A percentile compares a stretch with the other conserved stretches of the same genome.
phyloP scores from a whole-genome alignment of 805 yeast genomes.

The Dipodascopsis uninucleata region DNA sequence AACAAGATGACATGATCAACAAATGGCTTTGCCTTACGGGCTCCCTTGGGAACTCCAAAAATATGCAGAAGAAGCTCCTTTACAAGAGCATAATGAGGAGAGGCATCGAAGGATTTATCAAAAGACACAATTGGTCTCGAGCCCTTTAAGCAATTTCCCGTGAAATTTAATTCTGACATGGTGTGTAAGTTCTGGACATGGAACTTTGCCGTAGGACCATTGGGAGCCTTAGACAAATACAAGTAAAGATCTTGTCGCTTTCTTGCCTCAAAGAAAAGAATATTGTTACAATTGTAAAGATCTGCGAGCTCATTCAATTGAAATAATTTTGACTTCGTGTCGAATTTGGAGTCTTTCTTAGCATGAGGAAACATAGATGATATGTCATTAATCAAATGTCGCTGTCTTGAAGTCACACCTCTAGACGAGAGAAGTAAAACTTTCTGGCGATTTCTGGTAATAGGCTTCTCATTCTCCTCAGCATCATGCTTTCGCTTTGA shows the following conservation, averaged over 20 bases:
- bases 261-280: constrained; percentile 90
- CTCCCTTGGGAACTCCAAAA: constrained; percentile 93
- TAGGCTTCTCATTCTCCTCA: constrained; percentile 32
- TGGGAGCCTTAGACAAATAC: constrained; percentile 95
- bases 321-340: constrained; percentile 81
- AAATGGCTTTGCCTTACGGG: constrained; percentile 91
- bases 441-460: constrained; percentile 22
- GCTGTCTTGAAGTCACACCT: constrained; percentile 91
- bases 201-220: constrained; percentile 94
- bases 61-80: constrained; percentile 78
- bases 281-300: constrained; percentile 92
- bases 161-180: constrained; percentile 90
- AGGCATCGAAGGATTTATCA: constrained; percentile 69
- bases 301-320: constrained; percentile 95
- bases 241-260: constrained; percentile 92
- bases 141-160: constrained; percentile 93
- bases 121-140: constrained; percentile 91
- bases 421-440: constrained; percentile 86
- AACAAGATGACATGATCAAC: constrained; percentile 93
- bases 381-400: constrained; percentile 85
- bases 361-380: constrained; percentile 83
- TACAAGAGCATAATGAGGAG: constrained; percentile 66
- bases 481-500: constrained; percentile 40
- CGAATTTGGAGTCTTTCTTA: constrained; percentile 93
- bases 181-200: constrained; percentile 93